Evolutionary conservation across 2,329 filamentous ascomycete species (phyloP).

Genomic region (Nigrograna mackinnonii): DNA sequence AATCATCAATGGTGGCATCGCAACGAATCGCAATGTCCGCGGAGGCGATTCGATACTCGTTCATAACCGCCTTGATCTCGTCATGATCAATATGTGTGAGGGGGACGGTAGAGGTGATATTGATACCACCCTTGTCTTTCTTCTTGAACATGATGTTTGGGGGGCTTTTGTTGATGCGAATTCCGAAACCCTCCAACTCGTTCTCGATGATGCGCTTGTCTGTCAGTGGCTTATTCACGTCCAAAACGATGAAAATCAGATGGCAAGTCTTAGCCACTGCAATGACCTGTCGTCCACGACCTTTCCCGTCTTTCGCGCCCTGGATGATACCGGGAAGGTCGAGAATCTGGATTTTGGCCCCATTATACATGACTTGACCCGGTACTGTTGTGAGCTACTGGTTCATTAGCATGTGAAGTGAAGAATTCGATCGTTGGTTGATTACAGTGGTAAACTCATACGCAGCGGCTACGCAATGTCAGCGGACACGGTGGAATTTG

Average conservation of each 20-base stretch:
- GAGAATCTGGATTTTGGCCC: constrained; percentile 96
- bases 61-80: constrained; percentile 98
- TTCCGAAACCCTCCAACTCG: constrained; percentile 95
- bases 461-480: constrained; percentile 66
- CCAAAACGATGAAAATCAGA: constrained; percentile 96
- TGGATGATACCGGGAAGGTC: constrained; percentile 99
- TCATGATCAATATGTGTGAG: constrained; percentile 91
- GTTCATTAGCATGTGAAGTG: constrained; percentile 11
- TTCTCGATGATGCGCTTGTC: constrained; percentile 96
- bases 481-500: too few species aligned
- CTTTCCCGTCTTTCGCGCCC: constrained; percentile 96
- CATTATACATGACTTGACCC: constrained; percentile 94
- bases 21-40: constrained; percentile 97
- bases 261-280: constrained; percentile 98
- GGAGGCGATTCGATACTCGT: constrained; percentile 93
- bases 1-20: constrained; percentile 94
- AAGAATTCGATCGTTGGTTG: not conserved
- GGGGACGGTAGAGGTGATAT: constrained; percentile 92
- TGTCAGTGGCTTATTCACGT: constrained; percentile 97
- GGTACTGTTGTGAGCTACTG: constrained; percentile 84
- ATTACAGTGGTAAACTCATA: constrained; percentile 91
- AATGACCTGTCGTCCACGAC: constrained; percentile 96
- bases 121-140: constrained; percentile 97
- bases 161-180: constrained; percentile 94
- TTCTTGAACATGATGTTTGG: constrained; percentile 99